These are phyloP conservation scores for Phylloporus sp. DNA, from an alignment of 768 basidiomycete species.

Conservation along the genomic window DNA sequence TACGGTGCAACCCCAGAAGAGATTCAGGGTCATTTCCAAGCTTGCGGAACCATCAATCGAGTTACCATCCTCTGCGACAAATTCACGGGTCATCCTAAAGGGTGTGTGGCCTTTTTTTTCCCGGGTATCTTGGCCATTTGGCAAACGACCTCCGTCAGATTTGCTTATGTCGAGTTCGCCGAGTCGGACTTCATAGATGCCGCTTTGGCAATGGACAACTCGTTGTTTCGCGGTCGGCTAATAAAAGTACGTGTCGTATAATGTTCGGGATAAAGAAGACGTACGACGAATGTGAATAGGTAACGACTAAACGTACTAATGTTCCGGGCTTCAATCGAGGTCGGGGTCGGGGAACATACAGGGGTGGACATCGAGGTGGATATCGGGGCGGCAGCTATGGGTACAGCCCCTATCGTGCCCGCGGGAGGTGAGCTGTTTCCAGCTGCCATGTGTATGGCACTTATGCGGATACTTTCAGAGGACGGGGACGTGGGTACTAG, in stretches of 20 bases:
- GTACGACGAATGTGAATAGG: conserved; percentile 43
- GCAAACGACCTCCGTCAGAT: conserved; percentile 45
- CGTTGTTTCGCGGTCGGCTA: conserved; percentile 87
- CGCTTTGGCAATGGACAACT: conserved; percentile 91
- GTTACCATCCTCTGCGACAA: conserved; percentile 99
- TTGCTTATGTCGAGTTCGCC: conserved; percentile 98
- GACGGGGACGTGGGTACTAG: conserved; percentile 68
- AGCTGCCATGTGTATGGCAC: conserved; percentile 9
- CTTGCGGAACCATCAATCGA: conserved; percentile 96
- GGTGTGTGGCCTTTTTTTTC: conserved; percentile 46
- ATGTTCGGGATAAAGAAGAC: background rate
- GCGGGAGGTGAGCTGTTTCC: conserved; percentile 60
- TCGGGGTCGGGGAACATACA: conserved; percentile 64
- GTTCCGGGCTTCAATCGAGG: conserved; percentile 88
- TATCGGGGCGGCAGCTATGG: conserved; percentile 50
- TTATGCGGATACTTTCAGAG: conserved; percentile 37
- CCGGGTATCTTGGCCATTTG: conserved; percentile 1
- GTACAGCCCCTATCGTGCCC: conserved; percentile 52
- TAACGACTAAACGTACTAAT: conserved; percentile 94
- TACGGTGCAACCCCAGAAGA: conserved; percentile 97
- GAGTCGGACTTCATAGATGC: conserved; percentile 88
- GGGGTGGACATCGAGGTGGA: conserved; percentile 60
- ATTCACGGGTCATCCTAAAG: conserved; percentile 99
- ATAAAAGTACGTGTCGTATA: conserved; percentile 62
- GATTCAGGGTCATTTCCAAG: conserved; percentile 94